Base-by-base conservation (phyloP, 306 rosid genomes). In the Sophora flavescens region DNA sequence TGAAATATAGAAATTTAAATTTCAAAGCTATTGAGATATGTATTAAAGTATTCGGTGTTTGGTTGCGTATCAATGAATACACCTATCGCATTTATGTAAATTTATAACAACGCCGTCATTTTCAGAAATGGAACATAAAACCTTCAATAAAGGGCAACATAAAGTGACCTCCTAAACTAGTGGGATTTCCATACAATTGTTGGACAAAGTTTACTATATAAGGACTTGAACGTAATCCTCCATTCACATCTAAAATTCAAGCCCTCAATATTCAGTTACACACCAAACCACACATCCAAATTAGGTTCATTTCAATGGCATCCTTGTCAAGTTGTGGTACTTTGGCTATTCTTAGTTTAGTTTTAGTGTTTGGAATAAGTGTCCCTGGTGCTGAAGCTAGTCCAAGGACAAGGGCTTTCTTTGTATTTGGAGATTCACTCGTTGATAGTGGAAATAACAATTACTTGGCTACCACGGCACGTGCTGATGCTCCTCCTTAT, bases 371-470 rank as follows among this genome's bases (percentile, higher is more conserved):
- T 76, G 80, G 77, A 7, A 53, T 9, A 35, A 30, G 32, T 18
- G 65, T 64, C 8, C 33, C 26, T 15, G 76, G n/a, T 8, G 81
- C 42, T 48, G 87, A 73, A 56, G 84, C 54, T 0, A 57, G 64
- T 1, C 39, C 56, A 0, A 59, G 32, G 33, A 78, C 78, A 53
- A 84, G 88, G 39, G 88, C 93, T 8, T 89, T 92, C 76, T 84
- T 92, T n/a, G 96, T 92, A 1, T 92, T 92, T 64, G 96, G 97
- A 38, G 97, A 92, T 68, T 92, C 97, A 6, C 81, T 92, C 0
- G 96, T 92, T 35, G 96, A 92, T 65, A 89, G n/a, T 74, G 97
- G 97, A 70, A 92, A 92, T 69, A 92, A 92, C 74, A 81, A 92
- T 76, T 92, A 84, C 80, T 69, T 92, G 53, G 88, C 86, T 26